A percentile compares a stretch with the other conserved stretches of the same genome.
Evolutionary conservation across 1,139 yeast genomes (phyloP).

Genomic region (Debaryomyces sp.): DNA sequence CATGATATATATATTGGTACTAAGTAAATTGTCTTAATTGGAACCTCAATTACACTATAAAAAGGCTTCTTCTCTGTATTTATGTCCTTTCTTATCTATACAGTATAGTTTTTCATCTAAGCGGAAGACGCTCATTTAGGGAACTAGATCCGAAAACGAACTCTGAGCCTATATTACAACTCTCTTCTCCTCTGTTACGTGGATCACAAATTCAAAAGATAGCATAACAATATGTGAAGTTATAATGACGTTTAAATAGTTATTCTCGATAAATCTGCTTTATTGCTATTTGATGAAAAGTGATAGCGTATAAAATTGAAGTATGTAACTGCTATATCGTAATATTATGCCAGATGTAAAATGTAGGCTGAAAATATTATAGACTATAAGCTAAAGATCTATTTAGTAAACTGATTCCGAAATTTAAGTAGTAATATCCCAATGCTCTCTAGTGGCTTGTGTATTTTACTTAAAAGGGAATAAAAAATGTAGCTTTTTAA

Average conservation of each 20-base stretch:
- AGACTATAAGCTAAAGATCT: too few relatives aligned
- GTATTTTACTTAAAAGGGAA: too few relatives aligned
- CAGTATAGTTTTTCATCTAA: neutral
- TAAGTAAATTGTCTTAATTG: neutral
- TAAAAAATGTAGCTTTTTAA: too few relatives aligned
- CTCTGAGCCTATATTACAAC: neutral
- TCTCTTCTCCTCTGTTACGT: neutral
- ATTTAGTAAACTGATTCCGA: too few relatives aligned
- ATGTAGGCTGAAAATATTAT: too few relatives aligned
- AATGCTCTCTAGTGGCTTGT: too few relatives aligned
- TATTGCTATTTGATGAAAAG: neutral
- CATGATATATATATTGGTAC: slow-evolving; percentile 16
- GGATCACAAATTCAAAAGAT: neutral
- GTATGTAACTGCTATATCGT: neutral
- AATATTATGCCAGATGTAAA: too few relatives aligned
- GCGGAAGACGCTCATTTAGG: neutral
- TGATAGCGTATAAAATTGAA: neutral
- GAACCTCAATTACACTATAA: neutral
- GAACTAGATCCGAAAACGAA: neutral
- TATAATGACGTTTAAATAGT: neutral
- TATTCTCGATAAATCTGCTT: too few relatives aligned
- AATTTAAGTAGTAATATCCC: too few relatives aligned
- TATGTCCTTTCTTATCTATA: neutral
- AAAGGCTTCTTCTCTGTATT: neutral
- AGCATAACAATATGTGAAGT: neutral